Evolutionary conservation across 129 eudicot species (phyloP), one percentile per base, ranked within the genome.

Genomic region (Silybum marianum): DNA sequence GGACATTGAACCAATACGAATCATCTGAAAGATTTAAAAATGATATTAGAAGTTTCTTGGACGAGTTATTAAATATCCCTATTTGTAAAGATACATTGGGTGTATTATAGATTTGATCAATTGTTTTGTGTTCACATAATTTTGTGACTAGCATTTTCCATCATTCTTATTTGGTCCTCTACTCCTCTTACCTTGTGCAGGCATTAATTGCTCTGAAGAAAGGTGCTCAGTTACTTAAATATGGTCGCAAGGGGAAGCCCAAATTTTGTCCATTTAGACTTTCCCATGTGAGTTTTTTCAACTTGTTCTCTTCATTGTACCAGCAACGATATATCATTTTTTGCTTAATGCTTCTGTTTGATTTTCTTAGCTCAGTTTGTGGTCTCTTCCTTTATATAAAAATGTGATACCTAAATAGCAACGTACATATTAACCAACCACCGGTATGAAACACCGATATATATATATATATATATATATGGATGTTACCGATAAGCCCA

Each of bases 181-280:
- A 26, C 23, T 74, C 70, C 19, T 75, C 71, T 51, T 90, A 32
- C 36, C 36, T 32, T 32, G 36, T 32, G 92, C 93, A 94, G 98
- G 91, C 92, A 40, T 75, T 94, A 83, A 80, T 92, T 83, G 92
- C 96, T 86, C 87, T 94, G 86, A 94, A 94, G 92, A 92, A 94
- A 86, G 98, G 98, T 74, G 80, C 98, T 71, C 97, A 90, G 73
- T 86, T 94, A 77, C 91, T 94, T 63, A 94, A 94, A 86, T 94
- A 94, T 89, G 98, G 98, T 76, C 97, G 98, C 76, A 94, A 94
- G 79, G 97, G 98, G 68, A 94, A 94, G 82, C 98, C 98, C 25
- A 94, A 94, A 30, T 87, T 91, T 89, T 94, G 88, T 82, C 97
- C 98, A 2, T 94, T 94, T 83, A 90, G 98, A 90, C 97, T 94